Conservation (phyloP, 2,329 filamentous ascomycete species). For the Colletotrichum phormii region DNA sequence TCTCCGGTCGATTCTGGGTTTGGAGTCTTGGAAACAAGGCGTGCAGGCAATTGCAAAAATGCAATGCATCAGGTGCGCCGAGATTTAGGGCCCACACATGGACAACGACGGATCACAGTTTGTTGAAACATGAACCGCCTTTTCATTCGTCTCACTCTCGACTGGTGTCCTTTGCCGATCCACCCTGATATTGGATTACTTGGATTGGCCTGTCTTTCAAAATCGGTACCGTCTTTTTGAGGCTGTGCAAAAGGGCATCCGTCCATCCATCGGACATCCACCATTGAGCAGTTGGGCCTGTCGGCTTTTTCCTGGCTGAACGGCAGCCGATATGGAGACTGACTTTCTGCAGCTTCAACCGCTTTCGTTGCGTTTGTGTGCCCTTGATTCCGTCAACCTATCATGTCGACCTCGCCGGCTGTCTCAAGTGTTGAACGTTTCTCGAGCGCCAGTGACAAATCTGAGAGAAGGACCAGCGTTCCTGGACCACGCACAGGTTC, state of each 20-base stretch:
- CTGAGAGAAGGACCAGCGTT: slow-evolving; percentile 7
- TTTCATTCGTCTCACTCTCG: slow-evolving; percentile 12
- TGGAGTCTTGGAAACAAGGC: neutral
- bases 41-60: slow-evolving; percentile 1
- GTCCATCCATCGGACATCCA: slow-evolving; percentile 5
- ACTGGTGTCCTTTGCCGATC: slow-evolving; percentile 17
- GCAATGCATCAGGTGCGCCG: slow-evolving; percentile 15
- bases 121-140: neutral
- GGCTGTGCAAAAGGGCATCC: slow-evolving; percentile 23
- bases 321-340: neutral
- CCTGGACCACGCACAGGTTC: slow-evolving; percentile 14
- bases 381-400: slow-evolving; percentile 2
- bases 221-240: slow-evolving; percentile 20
- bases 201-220: slow-evolving; percentile 7
- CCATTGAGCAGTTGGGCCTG: neutral
- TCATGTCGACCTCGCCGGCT: slow-evolving; percentile 1
- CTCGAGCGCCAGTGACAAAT: slow-evolving; percentile 20
- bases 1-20: slow-evolving; percentile 10
- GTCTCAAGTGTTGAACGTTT: neutral
- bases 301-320: slow-evolving; percentile 5
- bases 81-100: slow-evolving; percentile 21
- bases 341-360: slow-evolving; percentile 25
- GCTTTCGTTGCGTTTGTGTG: neutral
- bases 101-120: neutral
- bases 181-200: slow-evolving; percentile 11